Base-by-base conservation (phyloP, 306 rosid genomes). In the Casuarina equisetifolia region DNA sequence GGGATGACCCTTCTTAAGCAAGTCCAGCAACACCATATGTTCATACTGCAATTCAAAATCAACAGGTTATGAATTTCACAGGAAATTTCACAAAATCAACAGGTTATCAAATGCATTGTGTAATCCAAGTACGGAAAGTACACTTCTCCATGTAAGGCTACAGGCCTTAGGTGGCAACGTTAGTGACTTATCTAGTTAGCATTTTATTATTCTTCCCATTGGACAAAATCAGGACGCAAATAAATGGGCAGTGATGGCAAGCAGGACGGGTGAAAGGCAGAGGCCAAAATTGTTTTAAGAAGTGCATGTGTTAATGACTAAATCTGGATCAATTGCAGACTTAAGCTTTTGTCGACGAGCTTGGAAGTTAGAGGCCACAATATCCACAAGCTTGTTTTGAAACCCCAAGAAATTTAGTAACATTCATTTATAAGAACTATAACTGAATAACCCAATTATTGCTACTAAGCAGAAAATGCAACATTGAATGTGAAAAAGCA, bases 1-100 rank as follows among this genome's bases (percentile, higher is more conserved):
- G 4, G 82, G 25, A 73, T 92, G 91, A 11, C 98, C 98, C 76
- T 86, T 92, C 84, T 85, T 86, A 15, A 94, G 80, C 86, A 94
- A 85, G 70, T 91, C 94, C 78, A 90, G 82, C 73, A 94, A 68
- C 85, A 89, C 85, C 67, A 53, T 48, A 19, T 89, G 81, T 76
- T 94, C 98, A 80, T 90, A 94, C 98, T 94, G 94, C 79, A 81
- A 72, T 6, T 75, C 11, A 85, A 32, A 57, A 78, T 79, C 81
- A 74, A 54, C 5, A 78, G 20, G 71, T 16, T n/a, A 40, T 15
- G 6, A 42, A 40, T 66, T 40, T 40, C 42, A 39, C 6, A 66
- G 71, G 16, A 66, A 42, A 39, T 9, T 25, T 25, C 32, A 25
- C 11, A 85, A 32, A 57, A 78, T 79, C 81, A 74, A 54, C 5